Conservation (phyloP, 2,329 filamentous ascomycete species). For the Aspergillus sp. region DNA sequence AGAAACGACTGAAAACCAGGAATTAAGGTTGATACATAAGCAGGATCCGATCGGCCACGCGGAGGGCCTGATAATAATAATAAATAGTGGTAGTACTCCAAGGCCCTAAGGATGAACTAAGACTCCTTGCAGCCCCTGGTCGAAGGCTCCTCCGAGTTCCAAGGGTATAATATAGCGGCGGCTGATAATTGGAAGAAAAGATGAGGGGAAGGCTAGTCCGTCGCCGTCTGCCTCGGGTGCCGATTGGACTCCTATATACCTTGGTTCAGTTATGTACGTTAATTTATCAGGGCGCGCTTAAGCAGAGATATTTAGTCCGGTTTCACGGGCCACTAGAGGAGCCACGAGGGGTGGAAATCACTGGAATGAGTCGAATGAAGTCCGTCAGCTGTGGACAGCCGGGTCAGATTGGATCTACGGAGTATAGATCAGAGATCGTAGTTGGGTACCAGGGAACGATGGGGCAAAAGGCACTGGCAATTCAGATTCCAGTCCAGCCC, state of each 20-base stretch:
- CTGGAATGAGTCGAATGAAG: background rate
- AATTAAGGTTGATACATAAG: slow-evolving; percentile 1
- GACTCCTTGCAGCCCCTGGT: background rate
- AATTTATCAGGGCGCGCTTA: background rate
- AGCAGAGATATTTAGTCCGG: background rate
- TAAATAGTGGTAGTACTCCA: background rate
- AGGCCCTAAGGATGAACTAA: background rate
- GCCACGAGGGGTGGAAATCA: background rate
- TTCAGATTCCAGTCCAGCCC: slow-evolving; percentile 1
- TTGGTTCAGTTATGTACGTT: slow-evolving; percentile 1
- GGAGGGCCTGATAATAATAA: slow-evolving; percentile 1
- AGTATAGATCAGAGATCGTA: slow-evolving; percentile 9
- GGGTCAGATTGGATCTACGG: slow-evolving; percentile 1
- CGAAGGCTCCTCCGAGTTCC: slow-evolving; percentile 1
- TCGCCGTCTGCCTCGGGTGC: slow-evolving; percentile 3
- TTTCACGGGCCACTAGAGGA: background rate
- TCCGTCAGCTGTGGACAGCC: background rate
- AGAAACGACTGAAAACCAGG: background rate
- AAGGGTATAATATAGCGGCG: slow-evolving; percentile 1
- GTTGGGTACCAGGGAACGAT: slow-evolving; percentile 13
- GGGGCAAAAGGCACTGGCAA: slow-evolving; percentile 7
- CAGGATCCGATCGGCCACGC: background rate
- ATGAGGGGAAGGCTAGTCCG: slow-evolving; percentile 1
- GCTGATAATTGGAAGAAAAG: slow-evolving; percentile 2
- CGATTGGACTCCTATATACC: slow-evolving; percentile 5